Base-by-base conservation (phyloP, 2,329 filamentous ascomycete species). In the Xylariaceae sp. region DNA sequence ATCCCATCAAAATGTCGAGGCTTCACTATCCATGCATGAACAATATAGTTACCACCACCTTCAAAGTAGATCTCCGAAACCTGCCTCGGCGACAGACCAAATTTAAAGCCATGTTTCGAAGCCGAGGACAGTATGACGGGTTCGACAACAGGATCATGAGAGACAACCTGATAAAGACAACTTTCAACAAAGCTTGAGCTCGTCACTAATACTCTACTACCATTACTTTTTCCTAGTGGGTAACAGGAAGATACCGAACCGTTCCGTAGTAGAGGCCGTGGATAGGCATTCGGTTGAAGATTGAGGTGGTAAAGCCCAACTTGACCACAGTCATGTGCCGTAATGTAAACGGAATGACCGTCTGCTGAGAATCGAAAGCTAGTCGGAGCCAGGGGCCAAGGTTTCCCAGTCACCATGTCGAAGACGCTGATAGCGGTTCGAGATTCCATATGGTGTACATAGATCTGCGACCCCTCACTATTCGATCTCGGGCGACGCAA, bases 11-110 rank as follows among this genome's bases (percentile, higher is more conserved):
- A 77, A 31, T 69, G 56, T 44, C 70, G 70, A 4, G 77, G 77
- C 21, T 68, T 71, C 8, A 79, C 50, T 23, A 79, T 68, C 65
- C 75, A 78, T 0, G 73, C 71, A 28, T 79, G 77, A 4, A 78
- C 66, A 17, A 59, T 62, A 23, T 68, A 65, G n/a, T 71, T 69
- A 6, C 71, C 72, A 0, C 64, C 70, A 1, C 77, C 56, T 23
- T 75, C 71, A 26, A 73, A 76, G 68, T 76, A 78, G 33, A 78
- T 68, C 40, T 79, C 75, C 0, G 71, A 70, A 1, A 77, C 61
- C 65, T 78, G 77, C n/a, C 63, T 63, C 9, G 63, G 60, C 1
- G 69, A 72, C 11, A 79, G 59, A 0, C 72, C 72, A 17, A 74
- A 68, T 29, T 70, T 71, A 19, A 56, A 47, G 3, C 73, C 74